These are phyloP conservation scores for Aspergillus kassunensis DNA, from an alignment of 495 filamentous ascomycete genomes.

Conservation along the genomic window DNA sequence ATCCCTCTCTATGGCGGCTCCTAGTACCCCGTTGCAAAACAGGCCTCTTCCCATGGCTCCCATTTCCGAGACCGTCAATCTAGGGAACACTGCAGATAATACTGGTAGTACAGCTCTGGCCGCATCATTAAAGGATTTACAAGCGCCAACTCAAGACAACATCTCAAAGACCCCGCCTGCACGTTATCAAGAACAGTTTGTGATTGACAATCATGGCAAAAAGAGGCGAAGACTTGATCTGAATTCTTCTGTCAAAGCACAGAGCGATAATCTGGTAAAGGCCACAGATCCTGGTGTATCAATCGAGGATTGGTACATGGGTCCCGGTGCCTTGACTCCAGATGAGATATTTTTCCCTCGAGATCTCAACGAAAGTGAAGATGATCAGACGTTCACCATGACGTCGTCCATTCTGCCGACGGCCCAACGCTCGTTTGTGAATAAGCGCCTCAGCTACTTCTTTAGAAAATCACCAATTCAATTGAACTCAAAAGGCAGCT, in stretches of 20 bases:
- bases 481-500: conserved; percentile 6
- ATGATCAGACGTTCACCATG: conserved; percentile 17
- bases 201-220: conserved; percentile 34
- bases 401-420: conserved; percentile 17
- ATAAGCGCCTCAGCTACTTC: conserved; percentile 22
- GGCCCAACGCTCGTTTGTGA: conserved; percentile 25
- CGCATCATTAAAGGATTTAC: neutral
- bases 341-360: conserved; percentile 25
- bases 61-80: neutral
- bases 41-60: neutral
- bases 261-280: neutral
- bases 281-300: no score
- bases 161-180: neutral
- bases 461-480: conserved; percentile 19
- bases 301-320: conserved; percentile 28
- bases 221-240: conserved; percentile 40
- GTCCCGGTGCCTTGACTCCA: conserved; percentile 17
- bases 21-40: neutral
- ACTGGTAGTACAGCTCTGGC: neutral
- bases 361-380: conserved; percentile 5
- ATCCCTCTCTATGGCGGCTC: neutral
- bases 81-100: neutral
- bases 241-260: neutral
- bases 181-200: conserved; percentile 22
- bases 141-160: neutral